Percentiles rank a stretch among this genome's conserved stretches.
phyloP scores from a whole-genome alignment of 208 protist species.

The Zelonia costaricensis region DNA sequence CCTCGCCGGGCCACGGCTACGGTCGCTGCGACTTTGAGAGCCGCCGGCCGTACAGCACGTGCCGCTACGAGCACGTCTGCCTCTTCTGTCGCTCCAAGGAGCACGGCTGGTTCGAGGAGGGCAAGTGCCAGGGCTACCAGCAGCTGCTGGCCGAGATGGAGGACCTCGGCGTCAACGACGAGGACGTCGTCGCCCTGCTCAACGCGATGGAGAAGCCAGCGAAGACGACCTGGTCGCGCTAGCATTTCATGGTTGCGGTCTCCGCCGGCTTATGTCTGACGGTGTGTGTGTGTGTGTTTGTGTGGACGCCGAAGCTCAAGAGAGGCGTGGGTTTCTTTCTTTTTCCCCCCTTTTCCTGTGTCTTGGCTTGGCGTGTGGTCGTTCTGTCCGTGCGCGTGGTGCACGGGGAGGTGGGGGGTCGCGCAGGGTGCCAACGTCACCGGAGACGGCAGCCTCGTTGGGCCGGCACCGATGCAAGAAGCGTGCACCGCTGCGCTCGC shows the following conservation, averaged over 20 bases:
- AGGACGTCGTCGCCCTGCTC: conserved; percentile 51
- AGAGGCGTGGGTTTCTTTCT: conserved; percentile 1
- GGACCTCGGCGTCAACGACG: conserved; percentile 49
- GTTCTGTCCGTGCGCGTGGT: no score
- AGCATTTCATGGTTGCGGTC: no score
- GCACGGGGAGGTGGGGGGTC: no score
- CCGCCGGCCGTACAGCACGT: conserved; percentile 58
- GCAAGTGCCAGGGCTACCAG: conserved; percentile 62
- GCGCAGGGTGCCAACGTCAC: no score
- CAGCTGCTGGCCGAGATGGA: conserved; percentile 60
- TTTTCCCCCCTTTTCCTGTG: no score
- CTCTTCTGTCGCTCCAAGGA: conserved; percentile 67
- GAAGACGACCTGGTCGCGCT: conserved; percentile 14
- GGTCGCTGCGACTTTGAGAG: conserved; percentile 74
- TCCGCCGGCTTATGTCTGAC: no score
- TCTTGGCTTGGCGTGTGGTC: no score
- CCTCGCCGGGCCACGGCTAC: conserved; percentile 49
- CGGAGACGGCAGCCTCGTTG: no score
- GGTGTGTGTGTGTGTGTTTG: neutral
- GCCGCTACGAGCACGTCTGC: conserved; percentile 77
- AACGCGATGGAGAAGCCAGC: conserved; percentile 55
- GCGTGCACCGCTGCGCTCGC: no score
- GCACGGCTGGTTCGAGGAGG: conserved; percentile 84
- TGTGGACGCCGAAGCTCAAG: no score
- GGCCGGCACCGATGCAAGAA: no score